Conservation (phyloP, 2,329 filamentous ascomycete species). For the Ophiocordyceps camponoti-leonardi region DNA sequence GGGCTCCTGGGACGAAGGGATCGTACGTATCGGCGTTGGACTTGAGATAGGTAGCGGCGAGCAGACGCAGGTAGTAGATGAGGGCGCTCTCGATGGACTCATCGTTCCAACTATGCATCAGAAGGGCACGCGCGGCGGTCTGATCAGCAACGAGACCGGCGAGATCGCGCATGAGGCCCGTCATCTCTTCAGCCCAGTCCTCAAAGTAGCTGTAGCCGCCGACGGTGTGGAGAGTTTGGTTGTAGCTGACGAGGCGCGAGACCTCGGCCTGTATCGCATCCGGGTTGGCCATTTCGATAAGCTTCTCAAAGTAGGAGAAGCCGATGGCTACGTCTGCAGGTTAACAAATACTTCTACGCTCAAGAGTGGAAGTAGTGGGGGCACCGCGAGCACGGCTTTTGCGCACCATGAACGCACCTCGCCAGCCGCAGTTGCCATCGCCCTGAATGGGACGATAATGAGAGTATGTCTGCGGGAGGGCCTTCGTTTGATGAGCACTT, state of each 20-base stretch:
- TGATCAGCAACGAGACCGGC: constrained; percentile 40
- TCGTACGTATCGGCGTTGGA: constrained; percentile 51
- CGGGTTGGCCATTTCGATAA: constrained; percentile 50
- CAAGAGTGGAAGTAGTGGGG: no score
- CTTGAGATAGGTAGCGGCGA: constrained; percentile 76
- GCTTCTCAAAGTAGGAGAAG: constrained; percentile 81
- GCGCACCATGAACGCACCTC: constrained; percentile 46
- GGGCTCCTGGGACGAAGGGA: constrained; percentile 48
- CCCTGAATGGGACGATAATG: constrained; percentile 78
- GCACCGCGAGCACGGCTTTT: not conserved
- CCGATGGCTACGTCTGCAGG: constrained; percentile 50
- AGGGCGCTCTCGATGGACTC: constrained; percentile 49
- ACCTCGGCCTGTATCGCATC: constrained; percentile 52
- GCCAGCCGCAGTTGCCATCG: constrained; percentile 94
- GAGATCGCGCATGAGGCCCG: constrained; percentile 48
- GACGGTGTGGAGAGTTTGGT: constrained; percentile 49
- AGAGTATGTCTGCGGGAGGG: constrained; percentile 67
- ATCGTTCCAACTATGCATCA: constrained; percentile 61
- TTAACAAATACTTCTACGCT: not conserved
- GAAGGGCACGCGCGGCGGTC: constrained; percentile 31
- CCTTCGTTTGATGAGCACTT: constrained; percentile 26
- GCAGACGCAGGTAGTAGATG: constrained; percentile 69
- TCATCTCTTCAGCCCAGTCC: constrained; percentile 66
- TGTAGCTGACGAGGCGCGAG: constrained; percentile 53
- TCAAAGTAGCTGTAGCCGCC: constrained; percentile 59